Evolutionary conservation across 768 basidiomycete species (phyloP).

Genomic region (Hygrophorus russula): DNA sequence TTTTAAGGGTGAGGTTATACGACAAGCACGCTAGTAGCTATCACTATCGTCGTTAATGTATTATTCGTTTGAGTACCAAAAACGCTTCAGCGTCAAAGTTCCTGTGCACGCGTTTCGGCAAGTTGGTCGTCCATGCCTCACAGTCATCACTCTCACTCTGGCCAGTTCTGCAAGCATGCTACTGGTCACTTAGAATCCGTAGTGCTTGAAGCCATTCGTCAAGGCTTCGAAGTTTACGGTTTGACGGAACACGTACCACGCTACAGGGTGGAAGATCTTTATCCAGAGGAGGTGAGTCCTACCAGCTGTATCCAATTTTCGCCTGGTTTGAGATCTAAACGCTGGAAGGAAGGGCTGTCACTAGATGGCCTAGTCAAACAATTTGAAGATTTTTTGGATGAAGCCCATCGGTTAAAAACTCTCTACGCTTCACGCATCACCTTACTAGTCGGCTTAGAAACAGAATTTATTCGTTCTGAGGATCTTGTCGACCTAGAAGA

Average conservation of each 20-base stretch:
- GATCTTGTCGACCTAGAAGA: conserved; percentile 52
- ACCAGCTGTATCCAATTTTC: background rate
- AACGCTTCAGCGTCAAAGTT: too few species aligned
- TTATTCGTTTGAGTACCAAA: too few species aligned
- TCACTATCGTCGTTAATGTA: too few species aligned
- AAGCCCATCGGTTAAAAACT: conserved; percentile 68
- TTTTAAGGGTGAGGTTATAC: too few species aligned
- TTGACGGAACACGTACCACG: conserved; percentile 91
- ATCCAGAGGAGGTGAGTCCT: conserved; percentile 86
- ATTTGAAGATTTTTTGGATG: conserved; percentile 63
- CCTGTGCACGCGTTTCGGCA: background rate
- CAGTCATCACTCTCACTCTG: conserved; percentile 75
- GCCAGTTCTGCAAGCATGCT: conserved; percentile 85
- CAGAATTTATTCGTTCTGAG: conserved; percentile 67
- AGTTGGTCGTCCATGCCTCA: conserved; percentile 28
- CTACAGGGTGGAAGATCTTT: conserved; percentile 70
- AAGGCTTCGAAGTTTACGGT: conserved; percentile 75
- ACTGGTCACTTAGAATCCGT: conserved; percentile 71
- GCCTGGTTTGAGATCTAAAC: conserved; percentile 6
- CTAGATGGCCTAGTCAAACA: conserved; percentile 42
- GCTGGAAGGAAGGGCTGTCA: conserved; percentile 40
- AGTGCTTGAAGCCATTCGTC: conserved; percentile 65
- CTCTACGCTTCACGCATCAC: conserved; percentile 54
- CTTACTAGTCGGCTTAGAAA: conserved; percentile 85
- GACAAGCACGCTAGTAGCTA: too few species aligned